phyloP scores from a whole-genome alignment of 768 basidiomycete genomes.

The Gyrodon lividus region DNA sequence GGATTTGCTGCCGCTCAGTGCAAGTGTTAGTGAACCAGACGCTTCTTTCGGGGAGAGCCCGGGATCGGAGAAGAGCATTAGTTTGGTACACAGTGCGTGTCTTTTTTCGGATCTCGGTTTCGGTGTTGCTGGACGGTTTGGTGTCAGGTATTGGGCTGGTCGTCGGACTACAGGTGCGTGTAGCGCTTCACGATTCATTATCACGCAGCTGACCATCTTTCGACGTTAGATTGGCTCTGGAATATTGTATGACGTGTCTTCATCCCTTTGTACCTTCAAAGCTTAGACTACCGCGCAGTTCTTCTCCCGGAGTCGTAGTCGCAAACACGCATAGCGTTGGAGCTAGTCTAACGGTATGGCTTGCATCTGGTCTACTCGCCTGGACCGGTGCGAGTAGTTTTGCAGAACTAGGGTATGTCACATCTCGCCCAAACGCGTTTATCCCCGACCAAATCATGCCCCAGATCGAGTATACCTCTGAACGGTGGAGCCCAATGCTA shows the following conservation, averaged over 20 bases:
- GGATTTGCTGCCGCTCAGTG: conserved; percentile 73
- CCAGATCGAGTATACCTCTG: conserved; percentile 34
- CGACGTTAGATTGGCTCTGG: conserved; percentile 77
- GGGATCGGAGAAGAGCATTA: conserved; percentile 74
- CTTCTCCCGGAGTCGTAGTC: conserved; percentile 89
- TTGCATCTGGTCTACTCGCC: conserved; percentile 75
- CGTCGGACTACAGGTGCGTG: conserved; percentile 70
- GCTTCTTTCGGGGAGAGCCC: conserved; percentile 42
- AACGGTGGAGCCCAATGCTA: conserved; percentile 72
- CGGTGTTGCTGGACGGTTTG: conserved; percentile 7
- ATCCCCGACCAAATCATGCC: background rate
- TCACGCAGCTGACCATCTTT: conserved; percentile 1
- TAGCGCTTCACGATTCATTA: background rate
- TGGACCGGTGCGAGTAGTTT: conserved; percentile 98
- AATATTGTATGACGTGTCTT: conserved; percentile 69
- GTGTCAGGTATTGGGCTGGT: conserved; percentile 77
- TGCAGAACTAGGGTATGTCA: conserved; percentile 81
- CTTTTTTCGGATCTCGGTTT: background rate
- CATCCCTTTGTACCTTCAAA: background rate
- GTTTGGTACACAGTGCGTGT: conserved; percentile 69
- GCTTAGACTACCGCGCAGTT: conserved; percentile 44
- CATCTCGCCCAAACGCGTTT: background rate
- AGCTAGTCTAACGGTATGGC: conserved; percentile 85
- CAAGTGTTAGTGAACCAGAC: conserved; percentile 73
- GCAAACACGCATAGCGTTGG: conserved; percentile 89